phyloP scores from a whole-genome alignment of 2,329 filamentous ascomycete genomes.

The Fusarium pininemorale region DNA sequence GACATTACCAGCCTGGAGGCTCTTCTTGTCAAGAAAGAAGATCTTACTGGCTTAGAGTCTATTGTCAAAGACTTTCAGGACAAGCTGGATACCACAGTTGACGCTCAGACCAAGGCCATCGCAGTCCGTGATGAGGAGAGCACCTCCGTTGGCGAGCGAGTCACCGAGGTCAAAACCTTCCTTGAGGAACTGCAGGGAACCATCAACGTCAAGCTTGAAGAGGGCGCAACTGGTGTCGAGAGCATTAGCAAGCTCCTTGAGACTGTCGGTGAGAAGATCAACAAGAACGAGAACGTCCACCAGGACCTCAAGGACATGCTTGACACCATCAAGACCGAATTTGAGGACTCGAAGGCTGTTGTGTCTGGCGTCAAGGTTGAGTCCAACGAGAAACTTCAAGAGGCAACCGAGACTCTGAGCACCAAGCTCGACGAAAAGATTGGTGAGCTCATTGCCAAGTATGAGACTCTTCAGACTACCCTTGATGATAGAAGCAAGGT shows the following conservation, averaged over 20 bases:
- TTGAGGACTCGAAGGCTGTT: constrained; percentile 85
- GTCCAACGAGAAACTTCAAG: constrained; percentile 78
- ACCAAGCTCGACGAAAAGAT: constrained; percentile 72
- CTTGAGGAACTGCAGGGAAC: constrained; percentile 82
- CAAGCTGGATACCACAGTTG: constrained; percentile 72
- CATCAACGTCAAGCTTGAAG: constrained; percentile 78
- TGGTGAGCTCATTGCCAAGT: constrained; percentile 82
- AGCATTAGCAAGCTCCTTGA: constrained; percentile 76
- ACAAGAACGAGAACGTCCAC: constrained; percentile 64
- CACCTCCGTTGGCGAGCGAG: constrained; percentile 77
- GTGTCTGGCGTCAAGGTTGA: constrained; percentile 85
- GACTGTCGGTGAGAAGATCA: constrained; percentile 69
- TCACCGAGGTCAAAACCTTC: constrained; percentile 80
- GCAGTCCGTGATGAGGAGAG: constrained; percentile 88
- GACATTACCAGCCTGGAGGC: constrained; percentile 73
- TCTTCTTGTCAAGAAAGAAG: constrained; percentile 76
- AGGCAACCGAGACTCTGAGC: constrained; percentile 63
- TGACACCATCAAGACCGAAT: constrained; percentile 82
- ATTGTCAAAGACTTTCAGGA: constrained; percentile 78
- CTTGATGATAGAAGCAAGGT: constrained; percentile 79
- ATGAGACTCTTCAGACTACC: constrained; percentile 82
- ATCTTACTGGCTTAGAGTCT: constrained; percentile 69
- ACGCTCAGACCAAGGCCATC: constrained; percentile 79
- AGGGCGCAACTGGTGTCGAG: constrained; percentile 77
- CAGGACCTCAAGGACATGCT: constrained; percentile 77